These are phyloP conservation scores for Peronospora belbahrii DNA, from an alignment of 352 stramenopile species.

Conservation along the genomic window DNA sequence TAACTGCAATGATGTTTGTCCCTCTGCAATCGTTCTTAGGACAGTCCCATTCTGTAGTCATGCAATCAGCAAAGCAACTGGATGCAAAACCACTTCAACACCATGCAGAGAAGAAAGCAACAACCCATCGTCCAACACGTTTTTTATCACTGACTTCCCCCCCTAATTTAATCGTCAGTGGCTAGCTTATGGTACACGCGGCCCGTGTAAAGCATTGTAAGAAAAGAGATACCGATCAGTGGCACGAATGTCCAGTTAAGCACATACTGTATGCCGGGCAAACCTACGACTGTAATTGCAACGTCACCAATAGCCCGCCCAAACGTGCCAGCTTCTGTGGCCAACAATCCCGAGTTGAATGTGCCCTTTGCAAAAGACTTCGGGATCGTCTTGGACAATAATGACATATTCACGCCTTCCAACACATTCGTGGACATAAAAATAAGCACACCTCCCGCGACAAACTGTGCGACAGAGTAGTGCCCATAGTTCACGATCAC, in stretches of 20 bases:
- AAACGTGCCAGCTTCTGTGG: conserved; percentile 88
- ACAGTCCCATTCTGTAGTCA: conserved; percentile 16
- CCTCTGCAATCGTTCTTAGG: conserved; percentile 92
- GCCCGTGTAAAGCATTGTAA: conserved; percentile 63
- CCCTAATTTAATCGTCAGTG: conserved; percentile 36
- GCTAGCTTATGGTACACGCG: conserved; percentile 64
- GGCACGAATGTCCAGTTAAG: conserved; percentile 81
- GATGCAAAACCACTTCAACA: not conserved
- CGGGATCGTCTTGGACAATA: conserved; percentile 91
- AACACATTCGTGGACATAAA: conserved; percentile 91
- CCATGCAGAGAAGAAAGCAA: not conserved
- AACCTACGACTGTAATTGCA: conserved; percentile 72
- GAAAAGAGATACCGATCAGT: conserved; percentile 41
- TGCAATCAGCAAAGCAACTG: conserved; percentile 10
- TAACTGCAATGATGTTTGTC: conserved; percentile 96
- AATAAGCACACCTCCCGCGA: conserved; percentile 83
- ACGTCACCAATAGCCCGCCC: conserved; percentile 83
- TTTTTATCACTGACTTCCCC: not conserved
- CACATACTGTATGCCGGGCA: conserved; percentile 76
- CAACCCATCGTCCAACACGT: conserved; percentile 1
- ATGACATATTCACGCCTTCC: conserved; percentile 90
- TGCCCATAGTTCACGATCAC: conserved; percentile 81
- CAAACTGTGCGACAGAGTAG: conserved; percentile 85
- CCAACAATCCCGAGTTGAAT: conserved; percentile 92
- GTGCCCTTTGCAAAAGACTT: conserved; percentile 89